A percentile compares a stretch with the other conserved stretches of the same genome.
These are phyloP conservation scores for Debaryomycetaceae sp. DNA, from an alignment of 1,139 yeast species.

Conservation along the genomic window DNA sequence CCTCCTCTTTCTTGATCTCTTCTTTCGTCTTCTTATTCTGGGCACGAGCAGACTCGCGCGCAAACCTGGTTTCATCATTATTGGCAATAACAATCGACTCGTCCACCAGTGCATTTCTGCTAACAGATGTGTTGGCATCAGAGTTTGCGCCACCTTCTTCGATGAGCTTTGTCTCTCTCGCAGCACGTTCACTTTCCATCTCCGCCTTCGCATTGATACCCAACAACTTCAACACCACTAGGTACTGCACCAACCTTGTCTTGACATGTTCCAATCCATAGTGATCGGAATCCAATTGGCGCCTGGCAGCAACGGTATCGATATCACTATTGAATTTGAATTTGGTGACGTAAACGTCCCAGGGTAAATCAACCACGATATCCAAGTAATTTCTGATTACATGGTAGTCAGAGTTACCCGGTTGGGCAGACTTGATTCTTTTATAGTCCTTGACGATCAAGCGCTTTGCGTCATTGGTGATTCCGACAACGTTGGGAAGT, in stretches of 20 bases:
- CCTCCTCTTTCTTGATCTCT: conserved; percentile 11
- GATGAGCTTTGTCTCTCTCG: conserved; percentile 2
- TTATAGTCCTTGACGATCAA: conserved; percentile 61
- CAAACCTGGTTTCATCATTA: conserved; percentile 29
- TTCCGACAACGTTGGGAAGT: conserved; percentile 35
- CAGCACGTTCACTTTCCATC: conserved; percentile 13
- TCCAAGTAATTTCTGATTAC: conserved; percentile 70
- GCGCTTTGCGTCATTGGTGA: conserved; percentile 49
- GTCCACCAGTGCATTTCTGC: conserved; percentile 7
- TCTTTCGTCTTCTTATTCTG: conserved; percentile 21
- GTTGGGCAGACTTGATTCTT: conserved; percentile 57
- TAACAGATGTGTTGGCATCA: background rate
- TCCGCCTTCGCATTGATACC: conserved; percentile 36
- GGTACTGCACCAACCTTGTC: conserved; percentile 72
- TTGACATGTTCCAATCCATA: conserved; percentile 82
- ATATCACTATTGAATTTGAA: conserved; percentile 40
- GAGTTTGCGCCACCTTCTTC: conserved; percentile 1
- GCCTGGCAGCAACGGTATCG: conserved; percentile 52
- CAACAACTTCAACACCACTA: conserved; percentile 71
- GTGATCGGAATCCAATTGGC: conserved; percentile 72
- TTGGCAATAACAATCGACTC: conserved; percentile 33
- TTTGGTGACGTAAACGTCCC: conserved; percentile 43
- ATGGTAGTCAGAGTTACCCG: conserved; percentile 71
- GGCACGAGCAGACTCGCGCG: conserved; percentile 25
- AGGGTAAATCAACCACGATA: conserved; percentile 64